phyloP scores from a whole-genome alignment of 1,284 basidiomycete species.

The Pseudozyma hubeiensis region DNA sequence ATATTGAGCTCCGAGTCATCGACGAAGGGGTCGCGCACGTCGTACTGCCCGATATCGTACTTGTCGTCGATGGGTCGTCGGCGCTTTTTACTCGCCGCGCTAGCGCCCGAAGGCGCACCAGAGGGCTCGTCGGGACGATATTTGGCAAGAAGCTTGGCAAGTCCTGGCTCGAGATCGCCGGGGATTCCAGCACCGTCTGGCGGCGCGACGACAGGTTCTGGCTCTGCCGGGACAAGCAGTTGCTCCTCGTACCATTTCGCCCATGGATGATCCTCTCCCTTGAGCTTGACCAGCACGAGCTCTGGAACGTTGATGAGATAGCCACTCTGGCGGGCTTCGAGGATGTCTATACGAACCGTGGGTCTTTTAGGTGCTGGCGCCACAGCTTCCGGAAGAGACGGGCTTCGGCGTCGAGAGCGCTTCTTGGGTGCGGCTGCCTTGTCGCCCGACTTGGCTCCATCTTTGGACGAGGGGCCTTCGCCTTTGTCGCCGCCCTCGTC shows the following conservation, averaged over 20 bases:
- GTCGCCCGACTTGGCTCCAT: slow-evolving; percentile 38
- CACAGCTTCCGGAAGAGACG: slow-evolving; percentile 30
- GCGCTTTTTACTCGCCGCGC: slow-evolving; percentile 37
- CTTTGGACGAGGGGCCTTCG: slow-evolving; percentile 35
- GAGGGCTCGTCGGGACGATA: slow-evolving; percentile 35
- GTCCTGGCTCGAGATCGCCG: slow-evolving; percentile 49
- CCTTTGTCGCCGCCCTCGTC: slow-evolving; percentile 48
- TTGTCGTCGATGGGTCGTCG: slow-evolving; percentile 48
- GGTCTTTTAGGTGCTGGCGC: slow-evolving; percentile 37
- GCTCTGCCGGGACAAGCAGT: slow-evolving; percentile 24
- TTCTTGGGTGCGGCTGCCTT: slow-evolving; percentile 26
- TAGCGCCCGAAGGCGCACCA: slow-evolving; percentile 9
- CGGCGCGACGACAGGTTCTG: slow-evolving; percentile 25
- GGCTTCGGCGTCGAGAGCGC: slow-evolving; percentile 35
- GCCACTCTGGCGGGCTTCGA: slow-evolving; percentile 40
- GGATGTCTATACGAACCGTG: slow-evolving; percentile 37
- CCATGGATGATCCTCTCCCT: slow-evolving; percentile 52
- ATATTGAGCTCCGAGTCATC: slow-evolving; percentile 93
- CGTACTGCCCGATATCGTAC: slow-evolving; percentile 75
- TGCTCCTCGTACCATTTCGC: slow-evolving; percentile 61
- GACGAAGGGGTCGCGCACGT: slow-evolving; percentile 91
- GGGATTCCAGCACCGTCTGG: slow-evolving; percentile 18
- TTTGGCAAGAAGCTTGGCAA: slow-evolving; percentile 56
- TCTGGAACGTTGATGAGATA: slow-evolving; percentile 64
- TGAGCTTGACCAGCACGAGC: slow-evolving; percentile 53